phyloP scores from a whole-genome alignment of 176 grass and related monocot genomes.

The Saccharum officinarum region DNA sequence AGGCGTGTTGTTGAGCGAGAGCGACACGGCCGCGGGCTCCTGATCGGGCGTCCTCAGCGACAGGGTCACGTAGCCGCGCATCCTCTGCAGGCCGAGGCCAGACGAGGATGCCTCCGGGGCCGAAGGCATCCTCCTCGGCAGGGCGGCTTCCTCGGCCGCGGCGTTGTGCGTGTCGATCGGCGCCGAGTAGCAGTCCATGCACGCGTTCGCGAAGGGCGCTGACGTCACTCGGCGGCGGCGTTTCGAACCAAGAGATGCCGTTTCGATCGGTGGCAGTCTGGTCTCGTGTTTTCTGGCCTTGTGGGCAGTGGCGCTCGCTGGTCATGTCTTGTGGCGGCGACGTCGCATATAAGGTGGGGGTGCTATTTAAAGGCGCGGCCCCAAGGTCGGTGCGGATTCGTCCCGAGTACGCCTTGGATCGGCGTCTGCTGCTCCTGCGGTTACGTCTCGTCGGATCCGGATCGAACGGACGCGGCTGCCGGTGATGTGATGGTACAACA shows the following conservation, averaged over 20 bases:
- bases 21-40: background rate
- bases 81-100: background rate
- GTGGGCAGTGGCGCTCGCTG: background rate
- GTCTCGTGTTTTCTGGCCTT: background rate
- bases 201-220: background rate
- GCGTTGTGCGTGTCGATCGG: background rate
- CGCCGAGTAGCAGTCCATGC: background rate
- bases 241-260: background rate
- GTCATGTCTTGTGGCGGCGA: background rate
- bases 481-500: background rate
- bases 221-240: background rate
- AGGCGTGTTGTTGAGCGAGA: background rate
- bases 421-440: background rate
- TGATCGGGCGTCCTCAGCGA: background rate
- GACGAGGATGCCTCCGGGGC: background rate
- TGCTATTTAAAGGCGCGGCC: background rate
- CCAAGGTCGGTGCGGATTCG: background rate
- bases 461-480: background rate
- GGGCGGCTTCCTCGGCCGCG: background rate
- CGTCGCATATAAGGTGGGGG: background rate
- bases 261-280: background rate
- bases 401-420: background rate
- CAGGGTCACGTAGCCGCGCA: background rate
- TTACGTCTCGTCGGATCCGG: background rate
- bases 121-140: slow-evolving; percentile 8